Conservation (phyloP, 202 grass and related monocot genomes). For the Carex arenaria region DNA sequence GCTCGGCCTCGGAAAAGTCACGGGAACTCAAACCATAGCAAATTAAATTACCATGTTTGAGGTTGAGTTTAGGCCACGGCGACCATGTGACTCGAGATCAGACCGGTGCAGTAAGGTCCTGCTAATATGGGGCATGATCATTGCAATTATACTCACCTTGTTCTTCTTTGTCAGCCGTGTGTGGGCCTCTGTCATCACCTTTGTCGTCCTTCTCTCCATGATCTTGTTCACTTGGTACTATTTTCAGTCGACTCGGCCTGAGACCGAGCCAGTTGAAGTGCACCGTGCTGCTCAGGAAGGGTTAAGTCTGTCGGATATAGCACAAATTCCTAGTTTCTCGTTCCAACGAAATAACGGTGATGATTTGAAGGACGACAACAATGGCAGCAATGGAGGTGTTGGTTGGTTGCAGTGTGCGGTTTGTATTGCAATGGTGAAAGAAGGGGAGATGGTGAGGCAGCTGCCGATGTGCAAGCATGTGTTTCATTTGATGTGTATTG, state of each 20-base stretch:
- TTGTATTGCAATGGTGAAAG: slow-evolving; percentile 1
- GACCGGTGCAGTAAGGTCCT: slow-evolving; percentile 9
- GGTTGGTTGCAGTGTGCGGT: slow-evolving; percentile 8
- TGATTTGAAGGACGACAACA: background rate
- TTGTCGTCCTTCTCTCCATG: background rate
- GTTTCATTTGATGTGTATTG: slow-evolving; percentile 13
- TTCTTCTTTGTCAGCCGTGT: slow-evolving; percentile 21
- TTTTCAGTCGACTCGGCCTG: background rate
- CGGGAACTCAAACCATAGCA: background rate
- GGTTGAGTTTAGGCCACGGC: background rate
- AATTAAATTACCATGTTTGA: slow-evolving; percentile 10
- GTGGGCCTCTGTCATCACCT: slow-evolving; percentile 27
- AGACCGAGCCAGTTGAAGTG: background rate
- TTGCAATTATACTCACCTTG: background rate
- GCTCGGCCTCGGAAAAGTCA: background rate
- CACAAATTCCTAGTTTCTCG: slow-evolving; percentile 16
- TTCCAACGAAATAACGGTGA: background rate
- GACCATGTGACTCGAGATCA: background rate
- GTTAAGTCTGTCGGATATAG: slow-evolving; percentile 19
- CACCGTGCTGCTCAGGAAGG: background rate
- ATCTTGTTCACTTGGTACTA: slow-evolving; percentile 21
- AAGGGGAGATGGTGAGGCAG: slow-evolving; percentile 9
- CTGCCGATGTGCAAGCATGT: background rate
- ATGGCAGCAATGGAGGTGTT: background rate
- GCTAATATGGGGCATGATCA: background rate